A percentile compares a stretch with the other conserved stretches of the same genome.
Conservation (phyloP, 2,329 filamentous ascomycete genomes). For the Pleurostoma richardsiae region DNA sequence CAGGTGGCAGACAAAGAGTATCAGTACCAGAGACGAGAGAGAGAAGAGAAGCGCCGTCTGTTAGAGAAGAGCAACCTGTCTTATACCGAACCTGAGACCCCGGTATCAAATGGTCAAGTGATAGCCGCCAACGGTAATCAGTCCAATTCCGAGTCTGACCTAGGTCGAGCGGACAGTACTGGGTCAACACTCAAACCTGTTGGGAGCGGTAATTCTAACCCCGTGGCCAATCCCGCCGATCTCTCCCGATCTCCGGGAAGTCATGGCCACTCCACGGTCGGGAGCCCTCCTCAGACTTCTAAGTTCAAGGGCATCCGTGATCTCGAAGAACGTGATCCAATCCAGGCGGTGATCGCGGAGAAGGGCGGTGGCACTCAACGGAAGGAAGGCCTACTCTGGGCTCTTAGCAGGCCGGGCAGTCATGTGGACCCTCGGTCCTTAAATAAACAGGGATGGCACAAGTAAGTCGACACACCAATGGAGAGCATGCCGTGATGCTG, state of each 20-base stretch:
- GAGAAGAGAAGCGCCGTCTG: slow-evolving; percentile 87
- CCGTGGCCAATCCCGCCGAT: slow-evolving; percentile 28
- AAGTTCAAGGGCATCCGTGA: slow-evolving; percentile 92
- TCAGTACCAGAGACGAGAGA: slow-evolving; percentile 88
- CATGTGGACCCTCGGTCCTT: slow-evolving; percentile 93
- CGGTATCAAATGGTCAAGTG: slow-evolving; percentile 17
- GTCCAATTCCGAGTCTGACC: slow-evolving; percentile 60
- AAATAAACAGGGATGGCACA: slow-evolving; percentile 98
- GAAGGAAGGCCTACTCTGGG: slow-evolving; percentile 94
- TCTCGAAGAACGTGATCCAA: slow-evolving; percentile 76
- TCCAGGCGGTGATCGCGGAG: slow-evolving; percentile 45
- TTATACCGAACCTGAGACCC: slow-evolving; percentile 64
- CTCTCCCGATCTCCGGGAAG: slow-evolving; percentile 55
- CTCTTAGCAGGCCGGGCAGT: slow-evolving; percentile 83
- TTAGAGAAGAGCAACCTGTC: slow-evolving; percentile 81
- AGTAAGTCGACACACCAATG: slow-evolving; percentile 54
- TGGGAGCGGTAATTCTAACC: slow-evolving; percentile 36
- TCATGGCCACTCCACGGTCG: slow-evolving; percentile 35
- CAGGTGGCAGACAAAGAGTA: slow-evolving; percentile 93
- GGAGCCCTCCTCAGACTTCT: slow-evolving; percentile 46
- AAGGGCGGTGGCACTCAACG: slow-evolving; percentile 59
- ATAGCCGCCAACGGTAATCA: slow-evolving; percentile 36
- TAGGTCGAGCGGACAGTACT: slow-evolving; percentile 70
- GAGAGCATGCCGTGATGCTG: slow-evolving; percentile 4
- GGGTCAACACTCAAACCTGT: slow-evolving; percentile 59